Evolutionary conservation across 108 stramenopile species (phyloP).

Genomic region (Stephanodiscus minutulus): DNA sequence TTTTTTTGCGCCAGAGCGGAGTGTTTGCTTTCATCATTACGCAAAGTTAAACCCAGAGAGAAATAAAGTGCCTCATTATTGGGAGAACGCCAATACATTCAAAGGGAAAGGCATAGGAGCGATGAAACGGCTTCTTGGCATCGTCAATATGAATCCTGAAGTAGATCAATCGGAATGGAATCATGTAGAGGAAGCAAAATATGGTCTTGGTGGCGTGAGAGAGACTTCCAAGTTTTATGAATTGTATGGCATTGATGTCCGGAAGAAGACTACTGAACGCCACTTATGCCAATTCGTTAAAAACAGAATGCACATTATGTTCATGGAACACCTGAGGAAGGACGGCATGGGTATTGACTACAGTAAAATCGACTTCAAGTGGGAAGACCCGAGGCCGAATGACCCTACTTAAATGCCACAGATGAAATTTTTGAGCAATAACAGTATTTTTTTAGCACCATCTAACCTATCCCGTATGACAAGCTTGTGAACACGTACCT

Average conservation of each 20-base stretch:
- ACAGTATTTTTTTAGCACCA: neutral
- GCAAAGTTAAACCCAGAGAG: constrained; percentile 40
- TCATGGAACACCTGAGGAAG: constrained; percentile 32
- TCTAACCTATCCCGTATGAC: neutral
- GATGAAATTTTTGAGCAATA: neutral
- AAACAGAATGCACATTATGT: constrained; percentile 49
- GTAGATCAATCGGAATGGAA: constrained; percentile 45
- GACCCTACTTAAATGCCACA: constrained; percentile 10
- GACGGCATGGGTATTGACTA: constrained; percentile 59
- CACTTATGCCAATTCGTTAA: constrained; percentile 56
- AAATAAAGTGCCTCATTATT: constrained; percentile 50
- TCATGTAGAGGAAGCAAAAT: constrained; percentile 51
- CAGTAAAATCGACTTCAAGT: constrained; percentile 41
- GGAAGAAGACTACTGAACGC: constrained; percentile 42
- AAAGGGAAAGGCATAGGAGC: constrained; percentile 47
- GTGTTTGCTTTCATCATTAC: constrained; percentile 65
- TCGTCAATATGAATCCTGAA: constrained; percentile 63
- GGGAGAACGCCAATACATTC: constrained; percentile 43
- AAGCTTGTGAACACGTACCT: constrained; percentile 4
- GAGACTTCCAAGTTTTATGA: constrained; percentile 50
- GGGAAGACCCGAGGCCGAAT: constrained; percentile 48
- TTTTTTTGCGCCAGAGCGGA: constrained; percentile 57
- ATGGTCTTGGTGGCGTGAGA: constrained; percentile 54
- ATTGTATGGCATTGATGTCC: constrained; percentile 50
- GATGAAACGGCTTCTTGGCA: constrained; percentile 55